Evolutionary conservation across 2,329 filamentous ascomycete genomes (phyloP), one percentile per base, ranked within the genome.

Genomic region (Eurotiales sp.): DNA sequence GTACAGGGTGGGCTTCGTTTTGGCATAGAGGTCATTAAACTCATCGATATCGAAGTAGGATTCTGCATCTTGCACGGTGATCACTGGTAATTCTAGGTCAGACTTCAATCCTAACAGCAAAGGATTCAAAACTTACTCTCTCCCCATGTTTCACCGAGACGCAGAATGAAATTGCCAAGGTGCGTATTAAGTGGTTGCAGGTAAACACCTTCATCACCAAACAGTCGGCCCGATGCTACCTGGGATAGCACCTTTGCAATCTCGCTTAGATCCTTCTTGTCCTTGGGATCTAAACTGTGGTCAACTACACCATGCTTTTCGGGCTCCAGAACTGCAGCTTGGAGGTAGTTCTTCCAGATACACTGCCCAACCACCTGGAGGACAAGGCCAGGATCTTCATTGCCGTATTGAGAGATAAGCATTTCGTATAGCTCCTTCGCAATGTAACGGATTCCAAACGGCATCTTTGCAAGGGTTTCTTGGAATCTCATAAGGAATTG

Each of bases 1-100:
- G 75, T 97, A 99, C n/a, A 99, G 78, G 0, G 92, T 97, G 6
- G 93, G 93, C 71, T 96, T 96, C 57, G 90, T 93, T 68, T 95
- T 91, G 51, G 92, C 88, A 66, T 97, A 97, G 6, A 99, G 80
- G 64, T 99, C 93, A 66, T 96, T 97, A 81, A 93, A 99, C 68
- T 97, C 93, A 66, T 99, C 93, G 66, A 99, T 96, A 69, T 97
- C 91, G 65, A 97, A 99, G 21, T 93, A 93, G 47, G 83, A 80
- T 70, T 99, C 93, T 0, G 90, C 88, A 61, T 93, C 86, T 12
- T 87, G 84, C 11, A 97, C 88, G 11, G 86, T 83, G 58, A 99
- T 89, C 55, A 97, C 78, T 79, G 56, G 37, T 47, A 49, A 37
- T 10, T 34, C 78, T 66, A 77, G 72, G 48, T 55, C 21, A 17